Conservation (phyloP, 768 basidiomycete species). For the Rhodotorula diobovata region DNA sequence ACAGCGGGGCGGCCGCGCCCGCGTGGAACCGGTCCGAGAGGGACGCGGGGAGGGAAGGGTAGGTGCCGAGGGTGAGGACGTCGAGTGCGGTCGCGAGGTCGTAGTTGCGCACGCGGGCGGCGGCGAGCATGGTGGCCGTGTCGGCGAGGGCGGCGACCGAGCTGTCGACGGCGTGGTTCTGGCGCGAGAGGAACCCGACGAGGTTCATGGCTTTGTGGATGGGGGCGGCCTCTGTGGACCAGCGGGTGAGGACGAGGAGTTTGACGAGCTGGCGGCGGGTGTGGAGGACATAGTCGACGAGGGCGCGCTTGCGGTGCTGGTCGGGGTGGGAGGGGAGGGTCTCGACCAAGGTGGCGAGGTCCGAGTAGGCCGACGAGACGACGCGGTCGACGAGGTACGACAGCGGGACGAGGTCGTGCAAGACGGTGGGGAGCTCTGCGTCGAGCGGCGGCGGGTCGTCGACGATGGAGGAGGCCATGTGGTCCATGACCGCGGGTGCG, state of each 20-base stretch:
- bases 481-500: not conserved
- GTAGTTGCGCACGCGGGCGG: slow-evolving; percentile 85
- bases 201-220: slow-evolving; percentile 55
- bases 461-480: accelerated
- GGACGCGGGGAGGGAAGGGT: slow-evolving; percentile 69
- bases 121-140: slow-evolving; percentile 65
- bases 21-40: slow-evolving; percentile 10
- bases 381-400: slow-evolving; percentile 71
- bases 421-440: slow-evolving; percentile 66
- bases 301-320: slow-evolving; percentile 65
- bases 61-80: slow-evolving; percentile 79
- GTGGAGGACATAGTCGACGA: slow-evolving; percentile 86
- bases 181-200: slow-evolving; percentile 75
- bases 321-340: slow-evolving; percentile 50
- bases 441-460: slow-evolving; percentile 52
- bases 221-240: slow-evolving; percentile 61
- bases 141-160: slow-evolving; percentile 61
- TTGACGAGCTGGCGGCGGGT: slow-evolving; percentile 86
- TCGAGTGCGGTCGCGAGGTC: slow-evolving; percentile 87
- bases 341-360: slow-evolving; percentile 76
- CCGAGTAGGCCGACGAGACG: slow-evolving; percentile 72
- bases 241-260: slow-evolving; percentile 77
- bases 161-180: slow-evolving; percentile 76
- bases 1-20: not conserved
- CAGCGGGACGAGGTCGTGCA: slow-evolving; percentile 68